These are phyloP conservation scores for Rhizoclosmatium sp. DNA, from an alignment of 192 early-diverging fungal species.

Conservation along the genomic window DNA sequence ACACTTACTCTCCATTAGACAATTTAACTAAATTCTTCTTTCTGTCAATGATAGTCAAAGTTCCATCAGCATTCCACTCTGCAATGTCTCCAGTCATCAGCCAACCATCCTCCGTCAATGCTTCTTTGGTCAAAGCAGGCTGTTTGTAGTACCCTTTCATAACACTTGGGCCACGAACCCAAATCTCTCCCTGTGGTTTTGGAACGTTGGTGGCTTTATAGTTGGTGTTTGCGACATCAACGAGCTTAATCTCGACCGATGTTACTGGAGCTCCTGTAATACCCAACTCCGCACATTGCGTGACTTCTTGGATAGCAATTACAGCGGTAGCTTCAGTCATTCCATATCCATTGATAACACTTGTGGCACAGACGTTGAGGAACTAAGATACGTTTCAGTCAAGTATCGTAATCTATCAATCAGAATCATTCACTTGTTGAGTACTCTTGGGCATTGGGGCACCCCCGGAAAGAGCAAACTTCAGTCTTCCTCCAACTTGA, in stretches of 20 bases:
- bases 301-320: conserved; percentile 54
- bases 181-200: conserved; percentile 78
- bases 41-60: conserved; percentile 87
- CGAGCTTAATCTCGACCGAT: conserved; percentile 81
- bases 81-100: conserved; percentile 91
- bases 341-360: conserved; percentile 85
- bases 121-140: conserved; percentile 68
- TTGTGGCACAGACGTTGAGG: conserved; percentile 78
- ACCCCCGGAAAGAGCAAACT: conserved; percentile 86
- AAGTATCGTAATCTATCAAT: no score
- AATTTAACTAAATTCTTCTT: conserved; percentile 95
- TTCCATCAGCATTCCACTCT: conserved; percentile 81
- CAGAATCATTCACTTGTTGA: conserved; percentile 67
- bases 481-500: conserved; percentile 86
- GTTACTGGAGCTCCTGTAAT: conserved; percentile 82
- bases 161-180: conserved; percentile 81
- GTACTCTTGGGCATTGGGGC: conserved; percentile 88
- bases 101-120: conserved; percentile 84
- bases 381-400: conserved; percentile 47
- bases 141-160: conserved; percentile 84
- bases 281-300: conserved; percentile 44
- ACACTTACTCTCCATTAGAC: conserved; percentile 75
- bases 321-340: conserved; percentile 80
- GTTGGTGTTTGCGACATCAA: conserved; percentile 58
- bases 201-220: conserved; percentile 43